A percentile compares a stretch with the other conserved stretches of the same genome.
Conservation (phyloP, 768 basidiomycete genomes). For the Neoboletus brunneissimus region DNA sequence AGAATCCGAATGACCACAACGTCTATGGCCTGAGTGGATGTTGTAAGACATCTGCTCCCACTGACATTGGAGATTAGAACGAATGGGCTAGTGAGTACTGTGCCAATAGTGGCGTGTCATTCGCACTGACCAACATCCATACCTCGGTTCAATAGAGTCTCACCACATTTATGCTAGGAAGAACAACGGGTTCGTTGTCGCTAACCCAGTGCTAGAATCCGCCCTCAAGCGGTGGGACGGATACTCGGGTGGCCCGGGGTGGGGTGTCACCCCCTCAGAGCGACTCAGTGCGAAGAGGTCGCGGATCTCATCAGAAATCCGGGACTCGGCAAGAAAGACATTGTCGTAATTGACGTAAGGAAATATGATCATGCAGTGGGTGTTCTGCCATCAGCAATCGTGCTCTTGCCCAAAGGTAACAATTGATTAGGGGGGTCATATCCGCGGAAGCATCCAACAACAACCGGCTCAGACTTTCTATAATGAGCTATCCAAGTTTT, state of each 20-base stretch:
- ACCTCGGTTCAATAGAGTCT: background rate
- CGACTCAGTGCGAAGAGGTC: conserved; percentile 40
- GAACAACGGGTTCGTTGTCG: background rate
- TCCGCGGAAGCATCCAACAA: conserved; percentile 50
- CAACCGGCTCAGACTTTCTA: conserved; percentile 51
- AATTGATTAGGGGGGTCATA: conserved; percentile 47
- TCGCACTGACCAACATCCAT: too few relatives aligned
- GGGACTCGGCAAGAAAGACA: conserved; percentile 16
- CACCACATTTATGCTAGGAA: background rate
- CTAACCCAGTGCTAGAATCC: background rate
- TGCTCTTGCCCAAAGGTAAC: background rate
- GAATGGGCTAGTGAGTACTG: too few relatives aligned
- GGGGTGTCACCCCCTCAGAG: too few relatives aligned
- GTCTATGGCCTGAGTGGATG: too few relatives aligned
- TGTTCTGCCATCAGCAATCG: background rate
- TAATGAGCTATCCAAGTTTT: conserved; percentile 41
- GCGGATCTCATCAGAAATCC: conserved; percentile 29
- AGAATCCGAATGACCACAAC: too few relatives aligned
- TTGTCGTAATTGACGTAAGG: conserved; percentile 51
- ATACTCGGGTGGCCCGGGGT: too few relatives aligned
- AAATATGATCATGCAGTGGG: conserved; percentile 45
- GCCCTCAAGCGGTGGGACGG: too few relatives aligned
- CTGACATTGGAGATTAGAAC: too few relatives aligned
- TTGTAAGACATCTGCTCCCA: too few relatives aligned
- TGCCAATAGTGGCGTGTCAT: too few relatives aligned